Evolutionary conservation across 2,329 filamentous ascomycete species (phyloP), one percentile per base, ranked within the genome.

Genomic region (Trichoderma sp.): DNA sequence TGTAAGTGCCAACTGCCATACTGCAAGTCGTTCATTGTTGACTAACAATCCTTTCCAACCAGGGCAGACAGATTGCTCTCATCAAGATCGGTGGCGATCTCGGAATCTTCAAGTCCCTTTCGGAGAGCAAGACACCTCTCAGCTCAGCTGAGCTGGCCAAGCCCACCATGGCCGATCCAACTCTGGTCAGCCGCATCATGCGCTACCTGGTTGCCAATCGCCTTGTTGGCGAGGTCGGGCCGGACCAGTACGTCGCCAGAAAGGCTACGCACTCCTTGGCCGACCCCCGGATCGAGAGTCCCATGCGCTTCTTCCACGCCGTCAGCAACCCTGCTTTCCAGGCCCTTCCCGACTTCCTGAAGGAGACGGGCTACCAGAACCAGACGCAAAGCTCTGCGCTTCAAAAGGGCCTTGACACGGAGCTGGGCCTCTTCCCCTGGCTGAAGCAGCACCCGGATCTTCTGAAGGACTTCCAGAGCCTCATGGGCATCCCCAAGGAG

Each of bases 121-220:
- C 48, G 0, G 68, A 66, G 52, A 69, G 63, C 50, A 45, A 67
- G 55, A 62, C 47, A 0, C 69, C 70, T 3, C 24, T 70, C 12
- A 34, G 30, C 28, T 69, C 30, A 24, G 54, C 12, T 9, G 70
- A 28, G 67, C 77, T 17, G 67, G 71, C 54, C 19, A 21, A 69
- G 26, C 69, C 65, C 34, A 73, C 69, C 3, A 63, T 65, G 7
- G 74, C 72, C 9, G 69, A 74, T 4, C 72, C 71, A 5, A 66
- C 62, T 26, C 69, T 78, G 17, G 59, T 71, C 56, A 68, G 70
- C 28, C 74, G 75, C 45, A 66, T 78, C 14, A 66, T 78, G 7
- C 72, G 76, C 41, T 73, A 72, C 51, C 70, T 75, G 39, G 72
- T 72, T 15, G 70, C 76, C 1, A 74, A 73, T 57, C 71, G 72